Conservation (phyloP, 78 protist genomes). For the Dictyostelium capitatum region DNA sequence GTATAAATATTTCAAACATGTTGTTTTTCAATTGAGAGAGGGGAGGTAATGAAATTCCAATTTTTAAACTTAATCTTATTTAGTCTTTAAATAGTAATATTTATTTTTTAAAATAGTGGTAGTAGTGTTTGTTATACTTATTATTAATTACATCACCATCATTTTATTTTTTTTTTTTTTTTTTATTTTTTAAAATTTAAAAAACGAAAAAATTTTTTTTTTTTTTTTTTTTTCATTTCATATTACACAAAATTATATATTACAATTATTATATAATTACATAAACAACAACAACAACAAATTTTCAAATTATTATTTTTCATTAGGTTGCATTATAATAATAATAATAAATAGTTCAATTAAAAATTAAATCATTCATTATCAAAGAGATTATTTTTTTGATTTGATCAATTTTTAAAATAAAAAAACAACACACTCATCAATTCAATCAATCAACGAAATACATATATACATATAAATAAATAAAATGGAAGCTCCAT, state of each 20-base stretch:
- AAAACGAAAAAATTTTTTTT: not conserved
- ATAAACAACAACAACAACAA: too few relatives aligned
- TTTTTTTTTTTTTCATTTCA: not conserved
- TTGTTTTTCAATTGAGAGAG: too few relatives aligned
- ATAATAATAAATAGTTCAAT: too few relatives aligned
- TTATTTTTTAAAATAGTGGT: too few relatives aligned
- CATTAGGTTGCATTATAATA: not conserved
- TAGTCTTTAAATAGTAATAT: too few relatives aligned
- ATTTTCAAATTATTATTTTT: not conserved
- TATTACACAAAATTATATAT: not conserved
- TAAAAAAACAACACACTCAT: too few relatives aligned
- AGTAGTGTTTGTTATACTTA: too few relatives aligned
- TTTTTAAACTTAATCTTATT: too few relatives aligned
- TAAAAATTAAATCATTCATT: too few relatives aligned
- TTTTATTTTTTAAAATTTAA: not conserved
- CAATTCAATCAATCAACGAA: not conserved
- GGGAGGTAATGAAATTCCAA: too few relatives aligned
- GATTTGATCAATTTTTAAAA: not conserved
- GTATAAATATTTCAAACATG: too few relatives aligned
- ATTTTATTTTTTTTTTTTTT: not conserved
- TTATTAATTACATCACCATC: too few relatives aligned
- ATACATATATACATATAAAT: not conserved
- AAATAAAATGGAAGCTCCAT: constrained; percentile 58
- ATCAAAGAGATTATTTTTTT: not conserved
- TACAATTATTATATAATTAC: not conserved